Base-by-base conservation (phyloP, 345 rosid species). In the Salix koriyanagi region DNA sequence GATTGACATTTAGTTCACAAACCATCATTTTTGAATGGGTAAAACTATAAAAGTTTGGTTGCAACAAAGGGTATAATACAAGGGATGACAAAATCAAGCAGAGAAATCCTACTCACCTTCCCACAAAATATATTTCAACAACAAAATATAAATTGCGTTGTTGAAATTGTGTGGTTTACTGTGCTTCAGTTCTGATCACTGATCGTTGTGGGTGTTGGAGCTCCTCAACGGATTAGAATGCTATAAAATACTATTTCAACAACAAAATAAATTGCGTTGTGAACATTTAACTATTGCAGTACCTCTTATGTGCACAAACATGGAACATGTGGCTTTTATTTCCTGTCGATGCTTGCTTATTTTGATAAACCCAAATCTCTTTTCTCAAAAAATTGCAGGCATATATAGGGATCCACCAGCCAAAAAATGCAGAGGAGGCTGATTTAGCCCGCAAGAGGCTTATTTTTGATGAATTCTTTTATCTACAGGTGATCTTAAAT, bases 401-500 rank as follows among this genome's bases (percentile, higher is more conserved):
- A 37, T 95, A 91, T 77, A 58, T 79, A 74, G 91, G 93, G 75
- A 93, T 95, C 79, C 99, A 95, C 83, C 90, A 84, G 80, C 99
- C 99, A 28, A 90, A 87, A 83, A 91, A 76, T 83, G 81, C 84
- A 68, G 93, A 81, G 41, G 97, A 95, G 82, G 96, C 98, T 73
- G 96, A 93, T 86, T 86, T 86, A 82, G 96, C 99, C 88, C 98
- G 97, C 80, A 95, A 90, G 87, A 89, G 99, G 79, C 89, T 93
- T 73, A 88, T 93, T 80, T 95, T 93, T 71, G 98, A 93, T 58
- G 99, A 93, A 78, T 95, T 95, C 85, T 91, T 95, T 87, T 93
- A 93, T 81, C 83, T 95, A 75, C 99, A 93, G 98, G 99, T 95
- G 79, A 80, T 80, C 25, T 64, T 76, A 28, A 32, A 66, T 70